Conservation (phyloP, 257 asterid genomes). For the Solanum corneliomulleri region DNA sequence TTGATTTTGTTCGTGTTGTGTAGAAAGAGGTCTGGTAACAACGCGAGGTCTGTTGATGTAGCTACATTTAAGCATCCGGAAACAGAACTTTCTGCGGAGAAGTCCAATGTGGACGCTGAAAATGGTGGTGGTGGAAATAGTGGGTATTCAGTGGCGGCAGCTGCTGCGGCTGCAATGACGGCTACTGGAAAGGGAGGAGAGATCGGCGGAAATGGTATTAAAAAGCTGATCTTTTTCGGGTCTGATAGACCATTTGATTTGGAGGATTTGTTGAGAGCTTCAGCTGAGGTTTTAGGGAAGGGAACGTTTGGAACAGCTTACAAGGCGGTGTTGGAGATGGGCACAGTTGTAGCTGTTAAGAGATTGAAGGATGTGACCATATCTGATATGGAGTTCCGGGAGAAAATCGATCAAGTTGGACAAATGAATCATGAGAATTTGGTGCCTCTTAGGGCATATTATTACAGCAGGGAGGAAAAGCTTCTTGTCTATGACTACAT, state of each 20-base stretch:
- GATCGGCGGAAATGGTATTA: slow-evolving; percentile 12
- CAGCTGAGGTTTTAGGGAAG: slow-evolving; percentile 38
- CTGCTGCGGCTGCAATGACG: slow-evolving; percentile 30
- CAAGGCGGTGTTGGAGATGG: slow-evolving; percentile 30
- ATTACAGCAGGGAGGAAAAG: slow-evolving; percentile 39
- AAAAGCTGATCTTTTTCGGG: slow-evolving; percentile 20
- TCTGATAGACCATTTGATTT: slow-evolving; percentile 18
- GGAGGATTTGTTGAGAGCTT: slow-evolving; percentile 34
- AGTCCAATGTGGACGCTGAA: slow-evolving; percentile 27
- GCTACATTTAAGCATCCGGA: slow-evolving; percentile 44
- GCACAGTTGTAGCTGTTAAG: slow-evolving; percentile 25
- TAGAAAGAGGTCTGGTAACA: slow-evolving; percentile 49
- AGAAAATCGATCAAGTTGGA: slow-evolving; percentile 23
- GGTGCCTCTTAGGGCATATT: slow-evolving; percentile 35
- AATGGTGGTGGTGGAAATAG: slow-evolving; percentile 26
- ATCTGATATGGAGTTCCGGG: slow-evolving; percentile 26
- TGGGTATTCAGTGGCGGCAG: slow-evolving; percentile 26
- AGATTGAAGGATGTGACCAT: slow-evolving; percentile 30
- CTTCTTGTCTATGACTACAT: slow-evolving; percentile 34
- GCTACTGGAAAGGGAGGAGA: slow-evolving; percentile 15
- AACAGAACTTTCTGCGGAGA: slow-evolving; percentile 21
- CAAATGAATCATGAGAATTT: slow-evolving; percentile 23
- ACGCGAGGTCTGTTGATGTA: slow-evolving; percentile 38
- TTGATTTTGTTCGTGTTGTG: slow-evolving; percentile 43
- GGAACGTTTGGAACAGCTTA: slow-evolving; percentile 33